Conservation (phyloP, 2,329 filamentous ascomycete species). For the Fusarium sp. region DNA sequence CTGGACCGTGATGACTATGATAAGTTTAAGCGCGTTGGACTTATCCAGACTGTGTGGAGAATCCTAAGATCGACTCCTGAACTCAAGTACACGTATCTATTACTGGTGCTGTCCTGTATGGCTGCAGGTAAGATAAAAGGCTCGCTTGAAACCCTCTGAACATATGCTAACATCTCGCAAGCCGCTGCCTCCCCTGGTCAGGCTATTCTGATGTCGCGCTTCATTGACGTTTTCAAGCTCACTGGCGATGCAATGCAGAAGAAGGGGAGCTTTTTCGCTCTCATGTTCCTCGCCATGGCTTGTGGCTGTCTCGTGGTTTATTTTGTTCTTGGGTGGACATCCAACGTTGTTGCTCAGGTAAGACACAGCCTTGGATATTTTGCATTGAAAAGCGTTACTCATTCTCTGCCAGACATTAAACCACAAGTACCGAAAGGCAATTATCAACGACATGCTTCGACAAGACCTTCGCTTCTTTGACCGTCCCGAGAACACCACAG, state of each 20-base stretch:
- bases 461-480: conserved; percentile 58
- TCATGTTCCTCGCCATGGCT: conserved; percentile 61
- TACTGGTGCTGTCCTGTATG: neutral
- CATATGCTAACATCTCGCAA: neutral
- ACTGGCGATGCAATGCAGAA: conserved; percentile 7
- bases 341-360: neutral
- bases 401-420: neutral
- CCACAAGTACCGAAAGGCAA: neutral
- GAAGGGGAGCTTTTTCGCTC: conserved; percentile 61
- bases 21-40: neutral
- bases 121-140: neutral
- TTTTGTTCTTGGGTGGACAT: neutral
- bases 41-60: neutral
- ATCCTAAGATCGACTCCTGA: neutral
- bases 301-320: neutral
- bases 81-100: neutral
- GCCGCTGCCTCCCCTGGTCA: conserved; percentile 6
- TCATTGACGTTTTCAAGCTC: conserved; percentile 47
- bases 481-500: conserved; percentile 54
- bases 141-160: neutral
- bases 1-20: neutral
- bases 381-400: neutral
- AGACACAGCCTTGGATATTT: neutral
- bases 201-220: conserved; percentile 11
- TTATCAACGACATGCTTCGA: neutral